Conservation (phyloP, 441 rosid genomes). For the Erodium texanum region DNA sequence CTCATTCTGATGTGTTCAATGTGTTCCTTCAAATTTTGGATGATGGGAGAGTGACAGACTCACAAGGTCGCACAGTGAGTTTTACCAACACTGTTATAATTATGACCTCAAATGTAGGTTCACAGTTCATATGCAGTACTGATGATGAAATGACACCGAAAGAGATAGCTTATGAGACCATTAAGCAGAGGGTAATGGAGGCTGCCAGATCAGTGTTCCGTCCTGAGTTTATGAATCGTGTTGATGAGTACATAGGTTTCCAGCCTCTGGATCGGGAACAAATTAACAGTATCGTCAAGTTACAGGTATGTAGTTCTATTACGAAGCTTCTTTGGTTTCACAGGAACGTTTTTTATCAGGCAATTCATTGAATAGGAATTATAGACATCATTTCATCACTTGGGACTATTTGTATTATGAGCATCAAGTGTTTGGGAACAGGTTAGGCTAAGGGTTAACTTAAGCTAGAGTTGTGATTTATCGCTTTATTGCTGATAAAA, state of each 20-base stretch:
- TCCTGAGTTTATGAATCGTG: conserved; percentile 95
- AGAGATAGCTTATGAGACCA: conserved; percentile 63
- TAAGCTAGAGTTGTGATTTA: too few species aligned
- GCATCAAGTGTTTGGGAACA: too few species aligned
- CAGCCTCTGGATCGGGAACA: conserved; percentile 81
- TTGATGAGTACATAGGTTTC: conserved; percentile 96
- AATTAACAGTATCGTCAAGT: conserved; percentile 67
- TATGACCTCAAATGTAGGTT: conserved; percentile 96
- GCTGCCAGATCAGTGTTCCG: conserved; percentile 92
- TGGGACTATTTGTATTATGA: too few species aligned
- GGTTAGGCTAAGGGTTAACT: too few species aligned
- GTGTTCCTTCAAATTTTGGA: conserved; percentile 98
- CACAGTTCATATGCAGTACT: conserved; percentile 65
- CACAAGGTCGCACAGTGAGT: conserved; percentile 94
- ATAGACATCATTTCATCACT: too few species aligned
- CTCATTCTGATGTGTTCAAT: conserved; percentile 96
- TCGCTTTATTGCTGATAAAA: too few species aligned
- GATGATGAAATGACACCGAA: conserved; percentile 43
- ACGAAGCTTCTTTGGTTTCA: too few species aligned
- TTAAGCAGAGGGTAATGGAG: conserved; percentile 76
- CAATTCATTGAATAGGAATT: too few species aligned
- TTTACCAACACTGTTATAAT: conserved; percentile 92
- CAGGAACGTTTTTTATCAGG: too few species aligned
- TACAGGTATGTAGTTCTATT: conserved; percentile 92
- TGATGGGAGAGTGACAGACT: conserved; percentile 92